Base-by-base conservation (phyloP, 2,329 filamentous ascomycete species). In the Fusarium liriodendri region DNA sequence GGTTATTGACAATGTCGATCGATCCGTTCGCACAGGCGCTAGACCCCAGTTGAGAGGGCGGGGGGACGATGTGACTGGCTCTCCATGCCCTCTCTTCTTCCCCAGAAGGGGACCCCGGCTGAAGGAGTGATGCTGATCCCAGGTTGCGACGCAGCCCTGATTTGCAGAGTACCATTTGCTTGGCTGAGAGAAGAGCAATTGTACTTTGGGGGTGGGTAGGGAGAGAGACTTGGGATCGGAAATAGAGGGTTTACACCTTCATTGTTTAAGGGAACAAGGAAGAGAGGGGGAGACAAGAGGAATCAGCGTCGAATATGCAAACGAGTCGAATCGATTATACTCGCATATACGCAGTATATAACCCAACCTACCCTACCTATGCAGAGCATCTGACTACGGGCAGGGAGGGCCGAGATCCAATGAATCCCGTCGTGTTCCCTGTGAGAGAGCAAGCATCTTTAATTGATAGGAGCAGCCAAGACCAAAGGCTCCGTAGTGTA, bases 11-110 rank as follows among this genome's bases (percentile, higher is more conserved):
- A 74, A 75, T 67, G 72, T 71, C 77, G 77, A 79, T 79, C 77
- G 76, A 79, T 79, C 72, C 65, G 69, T 69, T 76, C 66, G 74
- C 66, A 71, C 73, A 69, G 58, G 69, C 54, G 62, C 74, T 73
- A 78, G 72, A 40, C 61, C 61, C 54, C 62, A 59, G 57, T 38
- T 67, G 58, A 58, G 71, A 69, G 55, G 66, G 67, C 45, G 74
- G 62, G 66, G 66, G 45, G 54, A 59, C 54, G 27, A 18, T 38
- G 14, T 60, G 50, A 72, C 77, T 76, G 72, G 75, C 45, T 20
- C 40, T 22, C 25, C 63, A 38, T 47, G 27, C 50, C 40, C 37
- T 63, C 68, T 74, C 20, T 42, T 25, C 40, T 45, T 73, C 72
- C 67, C 74, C 70, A 66, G 70, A 73, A 67, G 64, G 50, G 50